phyloP scores from a whole-genome alignment of 345 rosid species.

The Ceriops zippeliana region DNA sequence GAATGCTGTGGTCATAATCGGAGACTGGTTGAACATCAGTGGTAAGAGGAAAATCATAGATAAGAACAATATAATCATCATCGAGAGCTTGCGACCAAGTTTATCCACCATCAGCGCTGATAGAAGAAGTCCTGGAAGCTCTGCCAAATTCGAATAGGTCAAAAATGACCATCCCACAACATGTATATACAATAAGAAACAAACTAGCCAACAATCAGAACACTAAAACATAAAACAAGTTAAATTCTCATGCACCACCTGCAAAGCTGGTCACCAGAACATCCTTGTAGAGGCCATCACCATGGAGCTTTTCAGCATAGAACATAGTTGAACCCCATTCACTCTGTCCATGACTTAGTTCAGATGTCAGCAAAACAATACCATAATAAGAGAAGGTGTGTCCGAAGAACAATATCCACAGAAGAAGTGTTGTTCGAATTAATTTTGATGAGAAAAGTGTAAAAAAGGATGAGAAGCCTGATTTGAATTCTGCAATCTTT shows the following conservation, averaged over 20 bases:
- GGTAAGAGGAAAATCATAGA: conserved; percentile 22
- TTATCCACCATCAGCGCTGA: conserved; percentile 20
- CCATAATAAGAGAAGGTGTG: conserved; percentile 23
- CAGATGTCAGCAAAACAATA: conserved; percentile 23
- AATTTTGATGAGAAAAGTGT: conserved; percentile 25
- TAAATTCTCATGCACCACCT: conserved; percentile 1
- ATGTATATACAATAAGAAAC: not conserved
- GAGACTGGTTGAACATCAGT: conserved; percentile 2
- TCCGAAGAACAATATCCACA: conserved; percentile 24
- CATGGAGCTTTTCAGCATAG: not conserved
- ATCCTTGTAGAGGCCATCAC: conserved; percentile 6
- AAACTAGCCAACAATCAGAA: no score
- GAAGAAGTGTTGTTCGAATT: conserved; percentile 16
- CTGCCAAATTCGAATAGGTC: conserved; percentile 1
- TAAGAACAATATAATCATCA: conserved; percentile 19
- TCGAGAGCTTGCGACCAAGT: conserved; percentile 25
- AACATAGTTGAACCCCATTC: conserved; percentile 12
- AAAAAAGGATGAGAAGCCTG: conserved; percentile 14
- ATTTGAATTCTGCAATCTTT: not conserved
- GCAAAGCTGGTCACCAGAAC: conserved; percentile 27
- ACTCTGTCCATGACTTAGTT: conserved; percentile 12
- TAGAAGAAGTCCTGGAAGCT: conserved; percentile 25
- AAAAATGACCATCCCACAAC: not conserved
- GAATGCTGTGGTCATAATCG: conserved; percentile 10
- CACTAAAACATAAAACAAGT: not conserved